Base-by-base conservation (phyloP, 768 basidiomycete genomes). In the Hericium alpestre region DNA sequence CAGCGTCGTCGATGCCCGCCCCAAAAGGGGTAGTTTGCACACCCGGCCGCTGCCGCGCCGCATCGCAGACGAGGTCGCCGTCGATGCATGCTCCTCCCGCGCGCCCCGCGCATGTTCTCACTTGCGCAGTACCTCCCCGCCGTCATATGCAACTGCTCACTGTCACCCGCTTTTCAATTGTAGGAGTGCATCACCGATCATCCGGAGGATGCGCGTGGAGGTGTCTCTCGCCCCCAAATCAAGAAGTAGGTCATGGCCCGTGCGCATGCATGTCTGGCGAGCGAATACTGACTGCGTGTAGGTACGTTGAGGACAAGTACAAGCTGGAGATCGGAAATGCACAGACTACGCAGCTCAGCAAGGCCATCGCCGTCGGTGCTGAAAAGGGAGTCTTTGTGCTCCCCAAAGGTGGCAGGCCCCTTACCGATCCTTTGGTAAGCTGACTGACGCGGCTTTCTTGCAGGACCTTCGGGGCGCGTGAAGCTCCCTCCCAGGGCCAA, bases 181-280 rank as follows among this genome's bases (percentile, higher is more conserved):
- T 72, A 93, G 91, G 92, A 93, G 75, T 91, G 89, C 65, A 90
- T 95, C 70, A 71, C 77, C 59, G 77, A 74, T 55, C 73, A 83
- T 70, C 79, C 79, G 7, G 90, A 91, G 37, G 90, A 91, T 61
- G 80, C 86, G 57, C 87, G 91, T 57, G 69, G 69, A 57, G 93
- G 92, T 64, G 93, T 94, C 60, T 94, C 91, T 63, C 85, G 94
- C 51, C 89, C 85, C 55, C 81, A 85, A 65, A 93, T 96, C 75
- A 96, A 96, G 83, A 95, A 90, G 88, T 94, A 61, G 64, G 79
- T 76, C 58, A 64, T 51, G 55, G 43, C 43, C n/a, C 20, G 43
- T 20, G 43, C 43, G n/a, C 20, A 18, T 47, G 41, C 41, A 46
- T 25, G 38, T 60, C 55, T 56, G 59, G 53, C 39, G 25, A 22